phyloP scores from a whole-genome alignment of 2,329 filamentous ascomycete genomes.

The Aspergillus quadrilineatus region DNA sequence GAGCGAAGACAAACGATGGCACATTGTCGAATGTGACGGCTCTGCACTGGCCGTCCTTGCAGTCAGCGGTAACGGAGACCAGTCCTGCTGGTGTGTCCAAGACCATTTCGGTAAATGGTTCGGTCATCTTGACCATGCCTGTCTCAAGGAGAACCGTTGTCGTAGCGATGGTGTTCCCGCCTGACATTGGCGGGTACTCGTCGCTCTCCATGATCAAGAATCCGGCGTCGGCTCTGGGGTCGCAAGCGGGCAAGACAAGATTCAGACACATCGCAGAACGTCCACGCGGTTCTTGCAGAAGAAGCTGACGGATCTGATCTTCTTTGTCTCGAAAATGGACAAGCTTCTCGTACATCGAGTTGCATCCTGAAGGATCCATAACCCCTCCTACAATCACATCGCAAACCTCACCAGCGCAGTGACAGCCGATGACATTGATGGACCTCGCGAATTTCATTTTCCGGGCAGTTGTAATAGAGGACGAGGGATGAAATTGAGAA shows the following conservation, averaged over 20 bases:
- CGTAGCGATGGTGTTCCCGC: conserved; percentile 46
- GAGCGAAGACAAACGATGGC: conserved; percentile 41
- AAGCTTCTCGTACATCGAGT: conserved; percentile 53
- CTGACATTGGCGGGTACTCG: conserved; percentile 48
- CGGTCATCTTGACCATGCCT: conserved; percentile 47
- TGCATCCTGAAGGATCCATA: conserved; percentile 35
- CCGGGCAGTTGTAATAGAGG: too few relatives aligned
- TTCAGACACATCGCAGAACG: conserved; percentile 41
- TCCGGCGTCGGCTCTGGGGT: conserved; percentile 45
- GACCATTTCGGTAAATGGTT: conserved; percentile 42
- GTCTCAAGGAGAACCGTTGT: conserved; percentile 49
- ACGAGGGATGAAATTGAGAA: too few relatives aligned
- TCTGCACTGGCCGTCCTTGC: conserved; percentile 44
- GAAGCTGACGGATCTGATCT: conserved; percentile 43
- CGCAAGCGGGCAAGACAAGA: conserved; percentile 44
- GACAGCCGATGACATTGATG: conserved; percentile 18
- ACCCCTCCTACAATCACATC: conserved; percentile 52
- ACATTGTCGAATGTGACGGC: conserved; percentile 48
- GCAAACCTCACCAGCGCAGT: conserved; percentile 40
- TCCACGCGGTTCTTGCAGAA: conserved; percentile 50
- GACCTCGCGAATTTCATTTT: background rate
- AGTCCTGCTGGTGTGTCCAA: conserved; percentile 49
- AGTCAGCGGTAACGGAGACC: conserved; percentile 42
- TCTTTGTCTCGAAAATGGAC: conserved; percentile 40
- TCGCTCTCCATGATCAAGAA: conserved; percentile 49